Base-by-base conservation (phyloP, 257 asterid genomes). In the Buddleja alternifolia region DNA sequence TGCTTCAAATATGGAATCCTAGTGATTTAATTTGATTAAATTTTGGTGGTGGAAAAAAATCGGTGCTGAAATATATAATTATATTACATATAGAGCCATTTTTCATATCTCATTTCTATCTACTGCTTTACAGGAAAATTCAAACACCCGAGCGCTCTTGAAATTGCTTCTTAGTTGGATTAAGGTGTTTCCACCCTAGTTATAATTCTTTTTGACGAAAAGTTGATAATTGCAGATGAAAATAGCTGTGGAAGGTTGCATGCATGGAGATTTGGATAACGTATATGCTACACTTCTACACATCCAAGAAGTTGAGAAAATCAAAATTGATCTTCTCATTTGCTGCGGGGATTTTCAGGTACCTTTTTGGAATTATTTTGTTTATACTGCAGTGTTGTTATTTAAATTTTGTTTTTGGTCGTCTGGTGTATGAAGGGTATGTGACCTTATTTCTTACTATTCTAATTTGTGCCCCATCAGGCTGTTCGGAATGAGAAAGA, bases 341-440 rank as follows among this genome's bases (percentile, higher is more conserved):
- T 90, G 97, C 78, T 93, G 99, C 34, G 99, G 99, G 15, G 99
- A 93, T 74, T 93, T 93, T 82, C 99, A 93, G 95, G 99, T 93
- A 46, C 50, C 4, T 45, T 69, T 10, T 21, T 69, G 40, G 42
- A 23, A n/a, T n/a, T 7, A 39, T 37, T 9, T 45, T 51, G 1
- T 37, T 32, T 10, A 1, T 21, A 7, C 40, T 32, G 12, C 21
- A 15, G 19, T 67, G 14, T 12, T 57, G 23, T 40, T 10, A 5
- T 47, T 25, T 45, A 60, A n/a, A 21, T n/a, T n/a, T n/a, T 14
- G 16, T 46, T 9, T n/a, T 41, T 48, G 36, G 6, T 36, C 15
- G 24, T 47, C 17, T 47, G 29, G 16, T 8, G 32, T 24, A 34
- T 72, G n/a, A n/a, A n/a, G n/a, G n/a, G n/a, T n/a, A n/a, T n/a